phyloP scores from a whole-genome alignment of 768 basidiomycete species.

The Rhodotorula diobovata region DNA sequence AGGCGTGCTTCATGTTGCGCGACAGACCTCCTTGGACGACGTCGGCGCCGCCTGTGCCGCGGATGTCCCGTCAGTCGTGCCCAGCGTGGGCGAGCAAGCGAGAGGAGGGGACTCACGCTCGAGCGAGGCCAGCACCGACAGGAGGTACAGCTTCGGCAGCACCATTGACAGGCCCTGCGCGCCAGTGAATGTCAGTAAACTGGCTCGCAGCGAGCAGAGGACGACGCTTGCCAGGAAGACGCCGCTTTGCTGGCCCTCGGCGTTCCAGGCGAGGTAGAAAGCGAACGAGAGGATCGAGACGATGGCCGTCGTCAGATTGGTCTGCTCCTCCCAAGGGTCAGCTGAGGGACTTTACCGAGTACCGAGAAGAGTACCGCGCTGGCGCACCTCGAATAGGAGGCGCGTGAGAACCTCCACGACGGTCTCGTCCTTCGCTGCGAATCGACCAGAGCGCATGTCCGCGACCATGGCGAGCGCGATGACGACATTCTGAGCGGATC shows the following conservation, averaged over 20 bases:
- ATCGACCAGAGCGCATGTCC: constrained; percentile 13
- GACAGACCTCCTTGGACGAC: background rate
- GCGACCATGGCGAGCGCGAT: background rate
- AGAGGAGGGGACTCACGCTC: background rate
- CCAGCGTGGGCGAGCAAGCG: no score
- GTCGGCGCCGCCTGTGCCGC: background rate
- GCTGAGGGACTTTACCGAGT: no score
- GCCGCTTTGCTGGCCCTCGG: constrained; percentile 3
- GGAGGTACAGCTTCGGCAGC: constrained; percentile 19
- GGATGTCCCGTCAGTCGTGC: background rate
- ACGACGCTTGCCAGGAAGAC: background rate
- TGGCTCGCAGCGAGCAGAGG: background rate
- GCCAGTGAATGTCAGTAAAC: no score
- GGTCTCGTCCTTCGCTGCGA: constrained; percentile 5
- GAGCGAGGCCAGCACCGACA: constrained; percentile 15
- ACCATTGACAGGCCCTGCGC: constrained; percentile 22
- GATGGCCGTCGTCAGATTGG: constrained; percentile 1
- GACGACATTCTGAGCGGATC: background rate
- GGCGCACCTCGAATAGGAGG: constrained; percentile 12
- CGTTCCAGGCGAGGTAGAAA: constrained; percentile 17
- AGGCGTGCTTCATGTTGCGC: background rate
- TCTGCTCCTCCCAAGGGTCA: background rate
- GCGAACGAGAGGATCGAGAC: constrained; percentile 6
- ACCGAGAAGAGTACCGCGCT: no score
- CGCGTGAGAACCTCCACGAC: background rate